A percentile compares a stretch with the other conserved stretches of the same genome.
These are phyloP conservation scores for Penicillium vulpinum DNA, from an alignment of 2,329 filamentous ascomycete species.

Conservation along the genomic window DNA sequence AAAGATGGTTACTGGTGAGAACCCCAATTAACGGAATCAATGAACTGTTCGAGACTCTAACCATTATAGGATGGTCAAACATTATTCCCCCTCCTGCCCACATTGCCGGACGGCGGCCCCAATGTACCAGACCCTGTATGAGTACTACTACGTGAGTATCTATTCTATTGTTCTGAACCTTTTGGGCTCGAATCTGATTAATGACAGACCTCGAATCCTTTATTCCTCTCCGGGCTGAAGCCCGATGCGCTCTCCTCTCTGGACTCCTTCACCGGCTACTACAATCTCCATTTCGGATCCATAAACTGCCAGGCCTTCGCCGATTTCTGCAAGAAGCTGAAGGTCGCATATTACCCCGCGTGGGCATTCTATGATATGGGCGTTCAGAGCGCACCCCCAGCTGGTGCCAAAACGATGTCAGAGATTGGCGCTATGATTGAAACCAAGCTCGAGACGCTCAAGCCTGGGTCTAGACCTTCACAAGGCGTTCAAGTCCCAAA, in stretches of 20 bases:
- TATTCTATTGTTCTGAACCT: conserved; percentile 4
- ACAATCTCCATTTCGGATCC: conserved; percentile 83
- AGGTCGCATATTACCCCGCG: conserved; percentile 71
- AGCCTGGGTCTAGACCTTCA: conserved; percentile 75
- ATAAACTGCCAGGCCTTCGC: conserved; percentile 83
- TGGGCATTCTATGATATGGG: conserved; percentile 81
- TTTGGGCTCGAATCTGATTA: conserved; percentile 22
- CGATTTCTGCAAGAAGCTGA: conserved; percentile 70
- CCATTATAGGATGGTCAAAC: conserved; percentile 51
- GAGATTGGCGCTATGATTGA: conserved; percentile 72
- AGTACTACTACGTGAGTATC: conserved; percentile 69
- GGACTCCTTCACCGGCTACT: conserved; percentile 75
- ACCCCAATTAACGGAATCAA: not conserved
- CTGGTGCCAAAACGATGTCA: conserved; percentile 67
- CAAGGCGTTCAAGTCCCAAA: conserved; percentile 68
- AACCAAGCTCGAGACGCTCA: conserved; percentile 70
- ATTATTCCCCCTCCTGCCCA: conserved; percentile 55
- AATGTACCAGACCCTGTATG: conserved; percentile 87
- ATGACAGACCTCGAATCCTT: conserved; percentile 71
- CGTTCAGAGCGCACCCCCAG: conserved; percentile 61
- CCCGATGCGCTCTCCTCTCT: conserved; percentile 53
- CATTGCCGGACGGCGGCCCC: conserved; percentile 82
- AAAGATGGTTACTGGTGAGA: conserved; percentile 55
- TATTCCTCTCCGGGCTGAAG: conserved; percentile 53
- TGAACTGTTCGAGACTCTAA: conserved; percentile 16